These are phyloP conservation scores for Penicillium tannophilum DNA, from an alignment of 495 filamentous ascomycete species.

Conservation along the genomic window DNA sequence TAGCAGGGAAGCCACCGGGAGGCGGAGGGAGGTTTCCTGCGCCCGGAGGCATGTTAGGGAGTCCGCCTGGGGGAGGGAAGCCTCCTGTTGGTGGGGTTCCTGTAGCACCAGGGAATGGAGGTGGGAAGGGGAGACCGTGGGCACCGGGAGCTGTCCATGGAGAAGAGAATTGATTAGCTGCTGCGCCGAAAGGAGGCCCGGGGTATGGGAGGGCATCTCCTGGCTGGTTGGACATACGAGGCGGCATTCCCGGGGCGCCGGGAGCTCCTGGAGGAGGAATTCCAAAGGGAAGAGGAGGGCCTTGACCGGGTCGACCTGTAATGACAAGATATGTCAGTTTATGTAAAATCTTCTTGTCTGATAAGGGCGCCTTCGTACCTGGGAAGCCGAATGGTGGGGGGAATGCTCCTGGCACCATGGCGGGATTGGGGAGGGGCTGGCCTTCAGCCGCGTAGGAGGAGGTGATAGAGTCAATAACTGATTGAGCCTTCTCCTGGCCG, in stretches of 20 bases:
- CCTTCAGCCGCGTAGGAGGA: constrained; percentile 92
- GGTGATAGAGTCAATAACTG: constrained; percentile 96
- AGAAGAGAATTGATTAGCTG: constrained; percentile 24
- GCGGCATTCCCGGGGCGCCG: constrained; percentile 47
- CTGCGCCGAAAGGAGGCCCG: neutral
- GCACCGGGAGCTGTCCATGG: constrained; percentile 53
- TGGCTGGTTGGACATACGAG: constrained; percentile 42
- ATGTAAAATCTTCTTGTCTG: constrained; percentile 7
- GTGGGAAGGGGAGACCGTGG: constrained; percentile 68
- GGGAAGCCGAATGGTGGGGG: constrained; percentile 60
- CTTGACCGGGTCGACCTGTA: constrained; percentile 51
- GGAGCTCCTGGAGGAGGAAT: constrained; percentile 50
- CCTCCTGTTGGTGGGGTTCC: constrained; percentile 37
- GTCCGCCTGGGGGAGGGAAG: constrained; percentile 22
- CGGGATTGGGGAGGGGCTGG: constrained; percentile 80
- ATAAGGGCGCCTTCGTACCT: constrained; percentile 38
- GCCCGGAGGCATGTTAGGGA: constrained; percentile 44
- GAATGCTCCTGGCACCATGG: constrained; percentile 60
- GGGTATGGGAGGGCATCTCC: neutral
- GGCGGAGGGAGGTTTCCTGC: constrained; percentile 63
- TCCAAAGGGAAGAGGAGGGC: constrained; percentile 58
- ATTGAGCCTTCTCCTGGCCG: constrained; percentile 97
- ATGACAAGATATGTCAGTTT: constrained; percentile 15
- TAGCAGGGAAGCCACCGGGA: constrained; percentile 58
- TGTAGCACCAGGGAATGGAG: constrained; percentile 48